phyloP scores from a whole-genome alignment of 2,329 filamentous ascomycete species.

The Podosphaera fusca region DNA sequence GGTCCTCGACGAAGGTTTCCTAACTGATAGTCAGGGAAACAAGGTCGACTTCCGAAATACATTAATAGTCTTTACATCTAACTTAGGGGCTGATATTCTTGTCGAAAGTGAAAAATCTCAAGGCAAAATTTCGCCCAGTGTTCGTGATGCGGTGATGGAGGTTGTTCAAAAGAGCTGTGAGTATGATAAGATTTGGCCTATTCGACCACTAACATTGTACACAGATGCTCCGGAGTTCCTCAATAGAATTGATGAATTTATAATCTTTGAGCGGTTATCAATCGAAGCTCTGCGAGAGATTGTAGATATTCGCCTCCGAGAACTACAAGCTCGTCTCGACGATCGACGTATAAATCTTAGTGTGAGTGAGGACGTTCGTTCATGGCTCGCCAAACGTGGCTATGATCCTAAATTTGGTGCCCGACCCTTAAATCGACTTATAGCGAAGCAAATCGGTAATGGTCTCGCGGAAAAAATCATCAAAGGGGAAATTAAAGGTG shows the following conservation, averaged over 20 bases:
- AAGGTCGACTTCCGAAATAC: conserved; percentile 95
- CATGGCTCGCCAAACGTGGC: conserved; percentile 72
- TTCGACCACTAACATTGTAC: not conserved
- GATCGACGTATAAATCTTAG: conserved; percentile 62
- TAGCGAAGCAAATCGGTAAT: conserved; percentile 76
- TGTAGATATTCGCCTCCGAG: conserved; percentile 71
- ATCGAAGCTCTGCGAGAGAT: conserved; percentile 64
- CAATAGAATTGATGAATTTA: conserved; percentile 91
- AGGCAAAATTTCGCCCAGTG: conserved; percentile 47
- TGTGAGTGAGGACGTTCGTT: conserved; percentile 47
- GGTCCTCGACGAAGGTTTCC: conserved; percentile 85
- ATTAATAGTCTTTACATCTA: conserved; percentile 87
- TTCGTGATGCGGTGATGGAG: conserved; percentile 69
- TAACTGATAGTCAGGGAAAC: conserved; percentile 87
- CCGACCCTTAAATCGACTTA: conserved; percentile 71
- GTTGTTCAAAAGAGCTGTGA: conserved; percentile 40
- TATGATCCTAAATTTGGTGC: conserved; percentile 88
- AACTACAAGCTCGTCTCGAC: conserved; percentile 62
- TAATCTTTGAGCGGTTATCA: conserved; percentile 77
- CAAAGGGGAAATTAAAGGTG: conserved; percentile 53
- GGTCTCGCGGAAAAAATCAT: conserved; percentile 81
- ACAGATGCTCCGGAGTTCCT: conserved; percentile 71
- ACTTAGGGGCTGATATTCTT: conserved; percentile 78
- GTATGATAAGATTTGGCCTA: conserved; percentile 2
- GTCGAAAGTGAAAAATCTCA: conserved; percentile 44